A percentile compares a stretch with the other conserved stretches of the same genome.
Evolutionary conservation across 441 rosid species (phyloP).

Genomic region (Syzygium malaccense): DNA sequence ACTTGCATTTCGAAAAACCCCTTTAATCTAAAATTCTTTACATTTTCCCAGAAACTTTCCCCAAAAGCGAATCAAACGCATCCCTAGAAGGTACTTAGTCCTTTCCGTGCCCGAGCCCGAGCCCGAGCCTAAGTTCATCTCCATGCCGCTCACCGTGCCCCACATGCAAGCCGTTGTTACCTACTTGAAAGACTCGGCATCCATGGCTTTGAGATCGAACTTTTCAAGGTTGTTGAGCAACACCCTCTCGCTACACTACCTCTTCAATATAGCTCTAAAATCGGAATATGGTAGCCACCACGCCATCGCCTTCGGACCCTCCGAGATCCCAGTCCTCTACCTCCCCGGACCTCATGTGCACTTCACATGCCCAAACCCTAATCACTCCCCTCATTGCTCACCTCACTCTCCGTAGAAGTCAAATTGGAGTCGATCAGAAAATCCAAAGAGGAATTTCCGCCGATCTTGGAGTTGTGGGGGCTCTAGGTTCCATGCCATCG

Average conservation of each 20-base stretch:
- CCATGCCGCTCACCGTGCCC: not conserved
- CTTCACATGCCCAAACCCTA: not conserved
- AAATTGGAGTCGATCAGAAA: not conserved
- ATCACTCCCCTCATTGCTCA: not conserved
- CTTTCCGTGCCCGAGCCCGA: not conserved
- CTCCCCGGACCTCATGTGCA: not conserved
- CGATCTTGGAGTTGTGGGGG: not conserved
- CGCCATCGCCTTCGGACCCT: not conserved
- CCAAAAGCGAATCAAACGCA: not conserved
- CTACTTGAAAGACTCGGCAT: not conserved
- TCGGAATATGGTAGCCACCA: not conserved
- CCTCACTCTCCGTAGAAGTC: not conserved
- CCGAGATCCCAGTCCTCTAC: not conserved
- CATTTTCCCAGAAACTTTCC: not conserved
- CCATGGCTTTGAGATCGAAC: not conserved
- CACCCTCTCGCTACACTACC: not conserved
- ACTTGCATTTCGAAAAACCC: not conserved
- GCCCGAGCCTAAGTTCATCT: not conserved
- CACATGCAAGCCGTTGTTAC: not conserved
- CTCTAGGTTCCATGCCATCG: not conserved
- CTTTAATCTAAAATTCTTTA: too few relatives aligned
- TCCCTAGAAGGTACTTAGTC: not conserved
- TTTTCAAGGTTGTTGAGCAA: not conserved
- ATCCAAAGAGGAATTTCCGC: not conserved
- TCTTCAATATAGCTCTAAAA: not conserved